Conservation (phyloP, 352 stramenopile genomes). For the Phytophthora pluvialis region DNA sequence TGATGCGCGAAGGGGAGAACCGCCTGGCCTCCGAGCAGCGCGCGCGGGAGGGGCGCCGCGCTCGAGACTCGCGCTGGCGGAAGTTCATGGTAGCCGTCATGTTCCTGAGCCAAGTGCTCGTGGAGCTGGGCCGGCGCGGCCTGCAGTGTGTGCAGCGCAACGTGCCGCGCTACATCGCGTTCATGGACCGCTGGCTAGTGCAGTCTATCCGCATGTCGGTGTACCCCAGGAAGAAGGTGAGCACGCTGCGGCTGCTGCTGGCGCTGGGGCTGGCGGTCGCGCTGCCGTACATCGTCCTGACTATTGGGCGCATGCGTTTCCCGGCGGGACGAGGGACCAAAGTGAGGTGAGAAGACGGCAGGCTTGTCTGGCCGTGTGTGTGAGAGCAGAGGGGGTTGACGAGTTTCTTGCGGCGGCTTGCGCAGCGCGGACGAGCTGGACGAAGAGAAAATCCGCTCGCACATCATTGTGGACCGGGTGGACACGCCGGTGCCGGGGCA, state of each 20-base stretch:
- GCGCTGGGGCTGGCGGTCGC: slow-evolving; percentile 44
- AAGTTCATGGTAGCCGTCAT: slow-evolving; percentile 48
- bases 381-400: slow-evolving; percentile 7
- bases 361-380: neutral
- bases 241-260: slow-evolving; percentile 48
- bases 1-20: slow-evolving; percentile 50
- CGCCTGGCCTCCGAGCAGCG: slow-evolving; percentile 35
- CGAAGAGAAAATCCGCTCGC: slow-evolving; percentile 63
- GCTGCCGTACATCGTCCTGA: slow-evolving; percentile 56
- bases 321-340: slow-evolving; percentile 21
- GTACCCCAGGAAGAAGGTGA: slow-evolving; percentile 42
- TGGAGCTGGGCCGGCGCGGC: slow-evolving; percentile 52
- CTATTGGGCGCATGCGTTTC: slow-evolving; percentile 46
- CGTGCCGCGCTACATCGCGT: slow-evolving; percentile 53
- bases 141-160: slow-evolving; percentile 57
- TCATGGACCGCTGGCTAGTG: slow-evolving; percentile 58
- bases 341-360: slow-evolving; percentile 10
- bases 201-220: slow-evolving; percentile 52
- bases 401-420: neutral
- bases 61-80: slow-evolving; percentile 42
- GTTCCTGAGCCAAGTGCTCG: slow-evolving; percentile 54
- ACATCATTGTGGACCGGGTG: slow-evolving; percentile 63
- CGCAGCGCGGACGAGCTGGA: slow-evolving; percentile 50
- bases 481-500: slow-evolving; percentile 33
- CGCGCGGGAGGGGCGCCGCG: slow-evolving; percentile 10